Percentiles rank a stretch among this genome's conserved stretches.
These are phyloP conservation scores for Leishmania tropica DNA, from an alignment of 208 protist genomes.

Conservation along the genomic window DNA sequence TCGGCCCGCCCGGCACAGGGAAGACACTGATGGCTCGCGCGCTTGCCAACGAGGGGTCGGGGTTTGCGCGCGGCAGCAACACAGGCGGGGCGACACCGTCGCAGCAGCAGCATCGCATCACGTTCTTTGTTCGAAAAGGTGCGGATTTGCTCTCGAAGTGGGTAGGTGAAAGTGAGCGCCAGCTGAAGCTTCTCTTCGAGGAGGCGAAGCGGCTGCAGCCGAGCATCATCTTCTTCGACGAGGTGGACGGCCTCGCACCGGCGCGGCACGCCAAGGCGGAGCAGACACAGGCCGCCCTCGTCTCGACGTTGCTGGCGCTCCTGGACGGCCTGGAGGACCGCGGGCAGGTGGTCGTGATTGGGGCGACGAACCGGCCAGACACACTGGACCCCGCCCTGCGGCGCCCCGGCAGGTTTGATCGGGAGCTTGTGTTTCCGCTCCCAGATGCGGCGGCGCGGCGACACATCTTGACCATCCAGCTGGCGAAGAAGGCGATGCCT, in stretches of 20 bases:
- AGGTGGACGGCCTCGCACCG: conserved; percentile 98
- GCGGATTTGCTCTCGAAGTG: conserved; percentile 98
- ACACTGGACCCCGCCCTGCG: conserved; percentile 96
- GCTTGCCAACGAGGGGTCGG: conserved; percentile 98
- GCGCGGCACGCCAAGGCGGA: conserved; percentile 78
- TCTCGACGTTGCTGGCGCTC: conserved; percentile 94
- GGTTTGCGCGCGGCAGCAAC: conserved; percentile 39
- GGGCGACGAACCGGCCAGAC: conserved; percentile 96
- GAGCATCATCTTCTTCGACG: conserved; percentile 99
- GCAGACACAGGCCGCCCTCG: conserved; percentile 84
- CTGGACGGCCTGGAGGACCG: conserved; percentile 95
- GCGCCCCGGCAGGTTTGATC: conserved; percentile 97
- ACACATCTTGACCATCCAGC: conserved; percentile 97
- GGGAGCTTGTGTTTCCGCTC: conserved; percentile 92
- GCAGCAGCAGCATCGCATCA: conserved; percentile 61
- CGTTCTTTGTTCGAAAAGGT: conserved; percentile 97
- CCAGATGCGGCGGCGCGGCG: conserved; percentile 76
- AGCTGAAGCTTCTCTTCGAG: conserved; percentile 97
- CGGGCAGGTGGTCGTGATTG: conserved; percentile 95
- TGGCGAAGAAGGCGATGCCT: conserved; percentile 97
- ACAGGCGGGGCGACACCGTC: not conserved
- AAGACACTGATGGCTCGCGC: conserved; percentile 99
- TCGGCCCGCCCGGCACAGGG: conserved; percentile 99
- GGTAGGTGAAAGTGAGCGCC: conserved; percentile 97
- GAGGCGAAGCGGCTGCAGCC: conserved; percentile 94